Base-by-base conservation (phyloP, 176 grass and related monocot species). In the Carex myosuroides region DNA sequence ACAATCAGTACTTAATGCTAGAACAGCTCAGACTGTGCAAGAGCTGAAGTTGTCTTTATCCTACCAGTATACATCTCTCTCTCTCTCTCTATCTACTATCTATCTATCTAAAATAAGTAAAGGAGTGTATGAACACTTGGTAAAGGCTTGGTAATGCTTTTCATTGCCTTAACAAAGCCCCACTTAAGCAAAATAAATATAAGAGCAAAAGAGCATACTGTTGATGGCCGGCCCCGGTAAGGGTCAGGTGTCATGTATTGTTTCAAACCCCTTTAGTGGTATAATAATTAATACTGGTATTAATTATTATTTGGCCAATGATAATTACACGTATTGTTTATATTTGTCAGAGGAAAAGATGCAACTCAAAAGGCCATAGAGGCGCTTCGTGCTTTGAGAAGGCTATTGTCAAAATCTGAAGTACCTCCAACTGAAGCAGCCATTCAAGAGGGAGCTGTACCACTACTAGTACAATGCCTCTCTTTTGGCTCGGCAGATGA, bases 401-500 rank as follows among this genome's bases (percentile, higher is more conserved):
- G 87, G 32, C 85, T 99, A 60, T 83, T 99, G 68, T 99, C 96
- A 22, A 90, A 94, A 57, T 95, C 96, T 89, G 91, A 90, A 90
- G 76, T 95, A 78, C 93, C 93, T 90, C 96, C 91, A 55, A 85
- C 91, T 85, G 86, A 99, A 85, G 88, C 88, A 84, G 93, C 93
- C 73, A 86, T 95, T 55, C 92, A 92, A 95, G 88, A 89, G 84
- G 93, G 96, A 79, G 93, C 81, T 44, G 62, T 99, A 60, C 91
- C 96, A 89, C 75, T 92, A 59, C 83, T 99, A 75, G 93, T 95
- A 85, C 96, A 94, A 60, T 99, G 86, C 81, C 77, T 99, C 55
- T 90, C 93, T 61, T 99, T 99, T 89, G 96, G 96, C 71, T 99
- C 91, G 24, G 63, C 91, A 72, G 96, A 99, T 75, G 93, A 99